phyloP scores from a whole-genome alignment of 2,329 filamentous ascomycete species.

The Epichloe hybrida region DNA sequence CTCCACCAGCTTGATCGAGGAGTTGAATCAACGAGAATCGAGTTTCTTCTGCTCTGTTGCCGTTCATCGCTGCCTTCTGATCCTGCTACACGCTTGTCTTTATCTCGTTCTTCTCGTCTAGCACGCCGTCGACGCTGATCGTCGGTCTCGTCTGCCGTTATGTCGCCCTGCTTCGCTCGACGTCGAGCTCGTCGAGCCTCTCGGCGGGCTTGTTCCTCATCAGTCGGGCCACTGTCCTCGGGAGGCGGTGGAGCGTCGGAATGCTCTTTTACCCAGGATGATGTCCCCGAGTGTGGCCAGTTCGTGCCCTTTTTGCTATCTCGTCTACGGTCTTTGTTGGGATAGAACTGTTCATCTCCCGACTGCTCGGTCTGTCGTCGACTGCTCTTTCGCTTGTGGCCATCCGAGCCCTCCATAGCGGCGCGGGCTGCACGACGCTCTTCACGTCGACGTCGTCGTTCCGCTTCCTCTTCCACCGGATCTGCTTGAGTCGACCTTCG shows the following conservation, averaged over 20 bases:
- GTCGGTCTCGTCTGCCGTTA: conserved; percentile 28
- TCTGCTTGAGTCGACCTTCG: conserved; percentile 33
- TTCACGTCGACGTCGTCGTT: conserved; percentile 40
- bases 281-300: conserved; percentile 52
- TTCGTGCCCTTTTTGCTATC: conserved; percentile 24
- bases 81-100: conserved; percentile 15
- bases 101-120: conserved; percentile 30
- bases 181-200: conserved; percentile 34
- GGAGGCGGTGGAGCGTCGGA: conserved; percentile 48
- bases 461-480: conserved; percentile 32
- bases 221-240: conserved; percentile 22
- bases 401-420: conserved; percentile 26
- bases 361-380: conserved; percentile 28
- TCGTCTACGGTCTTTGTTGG: conserved; percentile 22
- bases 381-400: conserved; percentile 20
- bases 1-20: conserved; percentile 47
- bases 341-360: conserved; percentile 30
- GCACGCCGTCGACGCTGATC: conserved; percentile 29
- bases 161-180: conserved; percentile 29
- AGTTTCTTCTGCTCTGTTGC: conserved; percentile 26
- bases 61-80: conserved; percentile 33
- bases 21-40: conserved; percentile 30
- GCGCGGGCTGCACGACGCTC: conserved; percentile 32
- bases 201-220: conserved; percentile 36
- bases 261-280: conserved; percentile 53